These are phyloP conservation scores for Phoenix roebelenii DNA, from an alignment of 176 grass and related monocot species.

Conservation along the genomic window DNA sequence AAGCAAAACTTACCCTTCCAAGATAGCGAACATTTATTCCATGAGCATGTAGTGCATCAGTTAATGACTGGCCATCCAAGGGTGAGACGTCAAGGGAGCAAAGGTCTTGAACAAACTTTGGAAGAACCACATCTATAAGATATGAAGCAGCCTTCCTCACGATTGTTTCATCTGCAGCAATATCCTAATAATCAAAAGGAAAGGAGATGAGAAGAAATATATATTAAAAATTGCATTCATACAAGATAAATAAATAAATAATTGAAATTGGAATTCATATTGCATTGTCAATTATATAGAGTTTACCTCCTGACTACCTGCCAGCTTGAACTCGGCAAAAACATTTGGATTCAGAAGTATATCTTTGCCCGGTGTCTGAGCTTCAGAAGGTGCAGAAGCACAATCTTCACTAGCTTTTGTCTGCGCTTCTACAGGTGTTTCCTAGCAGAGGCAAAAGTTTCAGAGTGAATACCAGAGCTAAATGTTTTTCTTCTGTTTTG, in stretches of 20 bases:
- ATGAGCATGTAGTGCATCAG: constrained; percentile 68
- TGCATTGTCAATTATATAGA: background rate
- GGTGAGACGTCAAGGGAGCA: constrained; percentile 81
- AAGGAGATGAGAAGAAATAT: constrained; percentile 8
- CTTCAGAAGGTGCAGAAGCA: constrained; percentile 7
- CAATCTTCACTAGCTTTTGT: constrained; percentile 23
- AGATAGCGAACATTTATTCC: constrained; percentile 94
- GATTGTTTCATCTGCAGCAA: constrained; percentile 61
- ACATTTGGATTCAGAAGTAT: constrained; percentile 91
- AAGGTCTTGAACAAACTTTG: constrained; percentile 90
- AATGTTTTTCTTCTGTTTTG: too few species aligned
- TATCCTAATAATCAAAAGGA: constrained; percentile 49
- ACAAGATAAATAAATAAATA: constrained; percentile 10
- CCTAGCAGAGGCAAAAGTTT: constrained; percentile 4
- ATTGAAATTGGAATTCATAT: background rate
- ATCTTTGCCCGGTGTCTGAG: constrained; percentile 22
- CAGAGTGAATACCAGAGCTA: too few species aligned
- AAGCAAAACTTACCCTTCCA: constrained; percentile 61
- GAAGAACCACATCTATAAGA: constrained; percentile 68
- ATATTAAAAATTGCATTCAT: constrained; percentile 7
- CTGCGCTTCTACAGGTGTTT: constrained; percentile 23
- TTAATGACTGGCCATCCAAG: constrained; percentile 91
- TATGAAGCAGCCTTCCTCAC: constrained; percentile 61
- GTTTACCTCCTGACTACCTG: constrained; percentile 67
- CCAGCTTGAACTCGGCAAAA: constrained; percentile 90